A percentile compares a stretch with the other conserved stretches of the same genome.
phyloP scores from a whole-genome alignment of 352 stramenopile species.

The Phytophthora crassamura region DNA sequence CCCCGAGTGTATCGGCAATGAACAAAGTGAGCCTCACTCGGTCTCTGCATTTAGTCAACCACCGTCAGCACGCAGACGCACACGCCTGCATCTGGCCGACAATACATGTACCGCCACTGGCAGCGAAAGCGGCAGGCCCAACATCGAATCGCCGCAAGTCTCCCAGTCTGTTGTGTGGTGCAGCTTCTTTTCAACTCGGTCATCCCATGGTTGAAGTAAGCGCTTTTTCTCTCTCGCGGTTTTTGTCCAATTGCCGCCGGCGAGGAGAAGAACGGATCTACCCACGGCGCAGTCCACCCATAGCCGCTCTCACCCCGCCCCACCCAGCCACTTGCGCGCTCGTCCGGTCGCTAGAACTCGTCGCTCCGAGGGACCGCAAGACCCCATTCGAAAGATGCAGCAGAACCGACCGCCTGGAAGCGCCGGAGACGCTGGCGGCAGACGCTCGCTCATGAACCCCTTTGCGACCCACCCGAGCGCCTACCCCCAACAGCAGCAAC shows the following conservation, averaged over 20 bases:
- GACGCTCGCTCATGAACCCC: slow-evolving; percentile 24
- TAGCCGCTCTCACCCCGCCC: not conserved
- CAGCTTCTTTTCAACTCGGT: slow-evolving; percentile 31
- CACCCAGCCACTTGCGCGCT: slow-evolving; percentile 11
- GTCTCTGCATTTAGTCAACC: slow-evolving; percentile 2
- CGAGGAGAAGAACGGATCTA: slow-evolving; percentile 22
- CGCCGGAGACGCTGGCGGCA: slow-evolving; percentile 1
- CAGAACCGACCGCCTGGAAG: slow-evolving; percentile 15
- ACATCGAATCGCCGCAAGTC: not conserved
- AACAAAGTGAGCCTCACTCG: slow-evolving; percentile 17
- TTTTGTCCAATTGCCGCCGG: slow-evolving; percentile 41
- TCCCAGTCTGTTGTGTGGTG: not conserved
- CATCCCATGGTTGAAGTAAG: slow-evolving; percentile 21
- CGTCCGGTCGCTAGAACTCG: slow-evolving; percentile 7
- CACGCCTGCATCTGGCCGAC: not conserved
- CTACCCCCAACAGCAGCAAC: slow-evolving; percentile 21
- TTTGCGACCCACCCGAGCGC: slow-evolving; percentile 14
- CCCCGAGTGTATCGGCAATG: slow-evolving; percentile 35
- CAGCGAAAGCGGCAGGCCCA: too few relatives aligned
- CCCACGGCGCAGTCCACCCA: slow-evolving; percentile 21
- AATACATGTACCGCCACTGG: not conserved
- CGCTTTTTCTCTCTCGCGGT: slow-evolving; percentile 8
- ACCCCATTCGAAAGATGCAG: slow-evolving; percentile 20
- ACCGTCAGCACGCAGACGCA: not conserved
- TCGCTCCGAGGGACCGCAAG: not conserved